Conservation (phyloP, 495 filamentous ascomycete genomes). For the Lasiosphaeria hispida region DNA sequence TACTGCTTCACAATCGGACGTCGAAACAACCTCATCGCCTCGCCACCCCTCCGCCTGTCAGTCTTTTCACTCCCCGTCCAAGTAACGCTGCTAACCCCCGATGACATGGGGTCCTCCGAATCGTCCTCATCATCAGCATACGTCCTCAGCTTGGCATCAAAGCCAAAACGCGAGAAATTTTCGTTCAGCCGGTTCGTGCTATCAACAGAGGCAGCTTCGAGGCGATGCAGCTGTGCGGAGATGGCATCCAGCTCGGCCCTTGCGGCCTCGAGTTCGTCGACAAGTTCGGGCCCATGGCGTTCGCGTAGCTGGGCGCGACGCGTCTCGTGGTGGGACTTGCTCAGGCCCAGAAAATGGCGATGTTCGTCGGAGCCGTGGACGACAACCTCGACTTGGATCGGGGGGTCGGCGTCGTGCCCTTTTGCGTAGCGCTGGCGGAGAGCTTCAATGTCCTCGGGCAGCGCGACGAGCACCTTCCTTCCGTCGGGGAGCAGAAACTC, state of each 20-base stretch:
- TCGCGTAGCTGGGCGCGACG: conserved; percentile 41
- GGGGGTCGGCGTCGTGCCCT: conserved; percentile 30
- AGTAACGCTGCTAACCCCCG: not conserved
- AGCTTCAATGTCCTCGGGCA: conserved; percentile 48
- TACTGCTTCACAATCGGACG: conserved; percentile 58
- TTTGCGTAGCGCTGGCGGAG: conserved; percentile 37
- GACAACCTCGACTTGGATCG: conserved; percentile 46
- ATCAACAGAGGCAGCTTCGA: conserved; percentile 41
- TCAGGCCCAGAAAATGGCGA: conserved; percentile 46
- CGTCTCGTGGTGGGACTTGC: conserved; percentile 48
- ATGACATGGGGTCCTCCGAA: not conserved
- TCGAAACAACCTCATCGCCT: conserved; percentile 51
- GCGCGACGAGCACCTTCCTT: conserved; percentile 52
- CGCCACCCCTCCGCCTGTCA: conserved; percentile 36
- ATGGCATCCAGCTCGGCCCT: conserved; percentile 47
- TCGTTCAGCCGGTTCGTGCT: conserved; percentile 47
- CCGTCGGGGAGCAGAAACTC: conserved; percentile 55
- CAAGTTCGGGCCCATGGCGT: conserved; percentile 43
- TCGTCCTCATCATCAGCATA: conserved; percentile 26
- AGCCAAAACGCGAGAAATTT: conserved; percentile 59
- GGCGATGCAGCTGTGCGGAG: conserved; percentile 48
- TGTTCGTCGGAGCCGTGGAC: conserved; percentile 56
- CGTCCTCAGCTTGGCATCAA: conserved; percentile 52
- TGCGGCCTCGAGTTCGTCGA: conserved; percentile 52
- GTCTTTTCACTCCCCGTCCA: conserved; percentile 11